These are phyloP conservation scores for Thoreauomyces humboldtii DNA, from an alignment of 192 early-diverging fungal species.

Conservation along the genomic window DNA sequence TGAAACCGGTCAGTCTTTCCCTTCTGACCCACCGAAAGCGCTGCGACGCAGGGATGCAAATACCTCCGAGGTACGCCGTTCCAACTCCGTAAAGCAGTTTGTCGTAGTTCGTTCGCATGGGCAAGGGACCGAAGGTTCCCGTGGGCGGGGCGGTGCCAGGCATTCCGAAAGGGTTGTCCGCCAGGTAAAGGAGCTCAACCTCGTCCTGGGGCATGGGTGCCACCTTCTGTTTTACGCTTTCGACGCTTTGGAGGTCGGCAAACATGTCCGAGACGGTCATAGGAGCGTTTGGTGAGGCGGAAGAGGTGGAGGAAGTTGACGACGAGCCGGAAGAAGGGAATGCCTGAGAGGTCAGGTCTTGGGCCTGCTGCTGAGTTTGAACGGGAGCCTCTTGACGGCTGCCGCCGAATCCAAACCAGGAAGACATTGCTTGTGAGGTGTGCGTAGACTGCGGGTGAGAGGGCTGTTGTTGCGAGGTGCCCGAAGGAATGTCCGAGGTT, in stretches of 20 bases:
- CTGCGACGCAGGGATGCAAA: too few species aligned
- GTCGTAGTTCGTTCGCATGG: constrained; percentile 56
- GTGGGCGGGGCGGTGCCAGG: constrained; percentile 26
- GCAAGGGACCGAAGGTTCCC: constrained; percentile 53
- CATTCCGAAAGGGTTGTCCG: constrained; percentile 47
- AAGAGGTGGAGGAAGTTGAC: not conserved
- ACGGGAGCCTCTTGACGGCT: not conserved
- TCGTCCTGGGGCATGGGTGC: constrained; percentile 31
- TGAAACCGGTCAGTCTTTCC: not conserved
- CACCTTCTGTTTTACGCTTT: constrained; percentile 22
- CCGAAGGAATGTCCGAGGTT: too few species aligned
- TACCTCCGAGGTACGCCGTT: constrained; percentile 49
- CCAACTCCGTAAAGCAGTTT: constrained; percentile 56
- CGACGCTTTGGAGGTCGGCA: not conserved
- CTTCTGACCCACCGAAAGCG: not conserved
- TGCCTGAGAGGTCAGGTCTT: not conserved
- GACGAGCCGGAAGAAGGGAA: not conserved
- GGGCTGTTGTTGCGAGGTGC: too few species aligned
- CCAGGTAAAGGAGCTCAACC: constrained; percentile 49
- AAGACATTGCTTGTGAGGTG: constrained; percentile 13
- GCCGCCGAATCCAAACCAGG: constrained; percentile 30
- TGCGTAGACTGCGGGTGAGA: too few species aligned
- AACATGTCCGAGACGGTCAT: constrained; percentile 30
- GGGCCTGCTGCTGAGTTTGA: not conserved
- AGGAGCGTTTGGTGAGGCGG: constrained; percentile 7